Conservation (phyloP, 495 filamentous ascomycete genomes). For the Xylaria sp. region DNA sequence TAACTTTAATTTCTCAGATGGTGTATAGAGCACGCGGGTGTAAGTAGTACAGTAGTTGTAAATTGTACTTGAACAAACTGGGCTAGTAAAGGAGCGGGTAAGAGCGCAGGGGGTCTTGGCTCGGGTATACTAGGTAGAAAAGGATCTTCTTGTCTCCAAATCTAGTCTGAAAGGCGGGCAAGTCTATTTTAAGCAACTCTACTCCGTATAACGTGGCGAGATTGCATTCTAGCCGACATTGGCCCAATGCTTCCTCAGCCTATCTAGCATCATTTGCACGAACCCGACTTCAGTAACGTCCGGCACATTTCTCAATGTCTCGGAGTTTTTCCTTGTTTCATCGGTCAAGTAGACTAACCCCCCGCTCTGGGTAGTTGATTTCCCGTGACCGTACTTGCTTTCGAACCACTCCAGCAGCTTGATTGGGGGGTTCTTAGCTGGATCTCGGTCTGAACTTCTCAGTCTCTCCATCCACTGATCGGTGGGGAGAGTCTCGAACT, state of each 20-base stretch:
- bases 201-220: background rate
- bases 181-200: background rate
- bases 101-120: too few relatives aligned
- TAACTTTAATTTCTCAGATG: too few relatives aligned
- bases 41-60: too few relatives aligned
- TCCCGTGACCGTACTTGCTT: conserved; percentile 51
- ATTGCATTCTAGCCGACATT: background rate
- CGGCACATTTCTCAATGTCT: conserved; percentile 12
- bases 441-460: conserved; percentile 47
- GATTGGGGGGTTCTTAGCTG: conserved; percentile 63
- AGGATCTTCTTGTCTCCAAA: too few relatives aligned
- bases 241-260: conserved; percentile 12
- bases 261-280: conserved; percentile 15
- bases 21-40: too few relatives aligned
- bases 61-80: too few relatives aligned
- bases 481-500: conserved; percentile 56
- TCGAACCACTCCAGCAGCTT: conserved; percentile 66
- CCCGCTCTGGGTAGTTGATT: background rate
- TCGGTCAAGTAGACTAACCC: conserved; percentile 8
- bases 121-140: too few relatives aligned
- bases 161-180: background rate
- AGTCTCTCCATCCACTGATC: conserved; percentile 59
- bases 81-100: too few relatives aligned
- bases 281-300: conserved; percentile 5
- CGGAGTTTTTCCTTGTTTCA: conserved; percentile 3